These are phyloP conservation scores for Curvularia hawaiiensis DNA, from an alignment of 2,329 filamentous ascomycete species.

Conservation along the genomic window DNA sequence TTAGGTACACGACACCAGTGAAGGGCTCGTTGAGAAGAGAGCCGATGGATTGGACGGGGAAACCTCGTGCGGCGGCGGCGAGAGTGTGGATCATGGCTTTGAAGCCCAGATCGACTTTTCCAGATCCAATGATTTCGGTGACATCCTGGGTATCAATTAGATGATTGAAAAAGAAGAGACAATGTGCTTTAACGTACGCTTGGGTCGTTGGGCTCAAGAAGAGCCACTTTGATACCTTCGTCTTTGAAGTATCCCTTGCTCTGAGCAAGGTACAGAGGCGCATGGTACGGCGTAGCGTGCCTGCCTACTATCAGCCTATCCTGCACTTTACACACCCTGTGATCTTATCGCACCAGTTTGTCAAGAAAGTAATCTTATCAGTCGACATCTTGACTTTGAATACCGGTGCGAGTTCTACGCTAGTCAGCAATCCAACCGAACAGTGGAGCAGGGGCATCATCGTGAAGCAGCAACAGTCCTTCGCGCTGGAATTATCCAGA, in stretches of 20 bases:
- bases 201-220: conserved; percentile 79
- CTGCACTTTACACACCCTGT: neutral
- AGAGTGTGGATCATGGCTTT: conserved; percentile 86
- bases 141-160: conserved; percentile 60
- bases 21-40: conserved; percentile 81
- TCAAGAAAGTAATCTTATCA: conserved; percentile 84
- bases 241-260: conserved; percentile 76
- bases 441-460: conserved; percentile 37
- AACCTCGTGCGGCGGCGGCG: conserved; percentile 75
- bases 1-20: conserved; percentile 78
- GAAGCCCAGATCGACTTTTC: conserved; percentile 78
- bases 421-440: conserved; percentile 32
- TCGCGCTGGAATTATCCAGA: conserved; percentile 86
- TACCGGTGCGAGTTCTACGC: conserved; percentile 51
- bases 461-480: conserved; percentile 76
- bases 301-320: conserved; percentile 50
- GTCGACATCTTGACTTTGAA: conserved; percentile 67
- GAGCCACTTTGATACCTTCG: conserved; percentile 76
- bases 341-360: conserved; percentile 69
- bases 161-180: neutral
- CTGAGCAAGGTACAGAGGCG: conserved; percentile 77
- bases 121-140: conserved; percentile 78
- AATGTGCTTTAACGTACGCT: conserved; percentile 55
- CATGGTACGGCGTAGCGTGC: conserved; percentile 83
- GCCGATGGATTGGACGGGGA: conserved; percentile 73